A percentile compares a stretch with the other conserved stretches of the same genome.
Evolutionary conservation across 23 red algal species (phyloP).

Genomic region (Gracilaria vermiculophylla): DNA sequence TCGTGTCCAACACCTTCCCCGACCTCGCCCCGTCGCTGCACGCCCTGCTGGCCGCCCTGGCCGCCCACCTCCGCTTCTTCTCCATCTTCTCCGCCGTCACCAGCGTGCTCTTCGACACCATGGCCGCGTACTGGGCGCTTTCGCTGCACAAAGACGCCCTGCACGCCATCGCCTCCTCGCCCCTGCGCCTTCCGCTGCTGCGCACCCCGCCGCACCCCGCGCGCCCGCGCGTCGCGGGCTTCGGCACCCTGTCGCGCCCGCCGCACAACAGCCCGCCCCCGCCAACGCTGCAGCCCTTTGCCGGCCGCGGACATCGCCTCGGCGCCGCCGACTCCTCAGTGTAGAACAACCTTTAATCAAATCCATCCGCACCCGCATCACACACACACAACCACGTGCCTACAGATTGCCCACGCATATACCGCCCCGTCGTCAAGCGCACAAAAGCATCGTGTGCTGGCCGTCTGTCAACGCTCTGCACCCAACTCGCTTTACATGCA

Average conservation of each 20-base stretch:
- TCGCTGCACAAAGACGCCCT: conserved; percentile 23
- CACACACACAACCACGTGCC: background rate
- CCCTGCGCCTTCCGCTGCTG: background rate
- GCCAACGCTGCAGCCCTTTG: conserved; percentile 10
- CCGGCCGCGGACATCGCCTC: conserved; percentile 38
- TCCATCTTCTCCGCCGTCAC: conserved; percentile 31
- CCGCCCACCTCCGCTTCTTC: conserved; percentile 24
- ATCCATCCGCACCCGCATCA: background rate
- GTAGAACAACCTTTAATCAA: background rate
- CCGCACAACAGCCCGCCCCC: background rate
- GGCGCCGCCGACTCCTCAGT: conserved; percentile 17
- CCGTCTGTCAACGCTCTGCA: background rate
- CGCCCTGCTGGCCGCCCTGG: background rate
- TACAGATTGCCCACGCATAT: background rate
- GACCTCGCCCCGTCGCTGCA: conserved; percentile 17
- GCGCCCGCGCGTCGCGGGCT: conserved; percentile 27
- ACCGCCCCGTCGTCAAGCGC: background rate
- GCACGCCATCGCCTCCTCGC: background rate
- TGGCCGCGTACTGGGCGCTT: conserved; percentile 43
- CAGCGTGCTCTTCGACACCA: conserved; percentile 30
- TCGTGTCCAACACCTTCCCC: conserved; percentile 61
- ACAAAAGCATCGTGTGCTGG: background rate
- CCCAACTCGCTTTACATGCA: background rate
- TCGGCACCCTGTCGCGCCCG: conserved; percentile 15
- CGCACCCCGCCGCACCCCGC: background rate